These are phyloP conservation scores for Posidonia australis DNA, from an alignment of 106 monocot genomes.

Conservation along the genomic window DNA sequence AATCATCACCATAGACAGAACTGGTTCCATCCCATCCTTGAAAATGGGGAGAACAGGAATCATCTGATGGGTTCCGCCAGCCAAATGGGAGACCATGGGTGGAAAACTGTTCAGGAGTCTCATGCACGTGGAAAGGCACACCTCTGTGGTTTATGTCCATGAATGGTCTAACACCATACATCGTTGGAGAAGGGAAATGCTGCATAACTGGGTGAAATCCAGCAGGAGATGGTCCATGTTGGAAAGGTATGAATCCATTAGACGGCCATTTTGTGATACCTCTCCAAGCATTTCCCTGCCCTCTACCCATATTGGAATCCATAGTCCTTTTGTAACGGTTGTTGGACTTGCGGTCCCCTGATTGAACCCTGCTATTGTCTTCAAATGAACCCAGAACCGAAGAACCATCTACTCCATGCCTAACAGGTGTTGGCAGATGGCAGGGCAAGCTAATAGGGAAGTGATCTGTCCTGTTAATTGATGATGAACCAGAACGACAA, in stretches of 20 bases:
- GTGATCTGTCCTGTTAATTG: conserved; percentile 21
- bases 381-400: no score
- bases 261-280: conserved; percentile 41
- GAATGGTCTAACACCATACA: conserved; percentile 62
- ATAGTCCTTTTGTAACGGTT: conserved; percentile 25
- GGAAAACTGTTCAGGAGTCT: conserved; percentile 47
- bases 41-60: conserved; percentile 41
- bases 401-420: conserved; percentile 24
- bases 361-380: conserved; percentile 34
- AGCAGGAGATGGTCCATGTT: conserved; percentile 44
- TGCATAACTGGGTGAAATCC: conserved; percentile 54
- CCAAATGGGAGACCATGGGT: conserved; percentile 52
- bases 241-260: conserved; percentile 76
- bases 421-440: conserved; percentile 20
- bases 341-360: conserved; percentile 37
- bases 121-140: conserved; percentile 57
- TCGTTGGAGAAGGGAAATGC: conserved; percentile 48
- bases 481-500: conserved; percentile 25
- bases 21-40: conserved; percentile 60
- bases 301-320: conserved; percentile 31
- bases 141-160: conserved; percentile 49
- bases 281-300: conserved; percentile 54
- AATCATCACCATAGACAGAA: conserved; percentile 35
- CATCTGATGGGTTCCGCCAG: conserved; percentile 50
- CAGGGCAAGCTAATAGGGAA: conserved; percentile 22